phyloP scores from a whole-genome alignment of 129 eudicot genomes.

The Flaveria bidentis region DNA sequence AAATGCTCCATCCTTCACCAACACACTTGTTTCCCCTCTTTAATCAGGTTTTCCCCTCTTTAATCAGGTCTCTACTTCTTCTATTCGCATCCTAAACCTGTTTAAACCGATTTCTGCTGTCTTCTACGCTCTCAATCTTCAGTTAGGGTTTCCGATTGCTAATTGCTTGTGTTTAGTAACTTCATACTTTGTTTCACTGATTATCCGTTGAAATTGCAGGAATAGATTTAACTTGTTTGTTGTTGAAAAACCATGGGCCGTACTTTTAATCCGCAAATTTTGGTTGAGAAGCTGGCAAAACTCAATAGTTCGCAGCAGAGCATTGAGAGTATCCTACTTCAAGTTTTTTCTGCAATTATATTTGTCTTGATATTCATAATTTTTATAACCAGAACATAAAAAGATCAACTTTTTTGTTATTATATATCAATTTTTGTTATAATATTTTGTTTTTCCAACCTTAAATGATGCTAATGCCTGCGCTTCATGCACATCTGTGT shows the following conservation, averaged over 20 bases:
- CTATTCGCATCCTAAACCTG: too few relatives aligned
- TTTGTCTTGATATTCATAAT: not conserved
- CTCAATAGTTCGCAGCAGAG: constrained; percentile 90
- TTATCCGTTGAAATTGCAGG: not conserved
- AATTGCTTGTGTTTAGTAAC: not conserved
- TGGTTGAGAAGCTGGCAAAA: constrained; percentile 81
- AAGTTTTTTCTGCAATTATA: constrained; percentile 1
- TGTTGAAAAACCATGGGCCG: constrained; percentile 51
- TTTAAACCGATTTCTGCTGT: too few relatives aligned
- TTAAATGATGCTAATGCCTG: too few relatives aligned
- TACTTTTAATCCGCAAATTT: constrained; percentile 74
- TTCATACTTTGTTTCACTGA: not conserved
- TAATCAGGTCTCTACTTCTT: too few relatives aligned
- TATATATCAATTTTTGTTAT: too few relatives aligned
- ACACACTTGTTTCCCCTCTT: too few relatives aligned
- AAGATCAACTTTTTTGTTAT: not conserved
- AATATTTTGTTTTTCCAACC: too few relatives aligned
- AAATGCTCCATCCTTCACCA: too few relatives aligned
- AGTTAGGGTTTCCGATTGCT: not conserved
- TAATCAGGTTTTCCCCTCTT: too few relatives aligned
- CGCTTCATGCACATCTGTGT: too few relatives aligned
- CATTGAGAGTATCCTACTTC: constrained; percentile 89
- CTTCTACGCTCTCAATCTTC: not conserved
- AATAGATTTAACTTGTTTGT: not conserved
- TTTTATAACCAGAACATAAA: not conserved